A percentile compares a stretch with the other conserved stretches of the same genome.
Conservation (phyloP, 2,329 filamentous ascomycete genomes). For the Dactylellina haptotyla region DNA sequence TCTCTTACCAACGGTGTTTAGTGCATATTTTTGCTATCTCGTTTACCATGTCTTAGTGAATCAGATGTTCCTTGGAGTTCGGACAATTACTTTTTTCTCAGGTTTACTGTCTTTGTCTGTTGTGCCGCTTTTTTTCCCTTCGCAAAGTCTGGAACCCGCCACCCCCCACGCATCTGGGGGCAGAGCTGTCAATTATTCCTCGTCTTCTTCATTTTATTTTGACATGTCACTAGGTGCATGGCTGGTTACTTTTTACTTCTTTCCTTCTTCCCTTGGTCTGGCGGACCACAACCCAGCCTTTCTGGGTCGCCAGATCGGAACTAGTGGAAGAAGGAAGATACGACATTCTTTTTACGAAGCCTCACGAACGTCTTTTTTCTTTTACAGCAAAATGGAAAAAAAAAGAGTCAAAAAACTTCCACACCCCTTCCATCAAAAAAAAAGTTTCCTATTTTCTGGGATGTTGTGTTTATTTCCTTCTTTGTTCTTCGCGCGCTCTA, state of each 20-base stretch:
- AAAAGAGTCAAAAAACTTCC: slow-evolving; percentile 11
- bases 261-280: slow-evolving; percentile 27
- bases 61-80: slow-evolving; percentile 37
- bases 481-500: background rate
- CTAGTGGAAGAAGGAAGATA: slow-evolving; percentile 2
- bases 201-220: slow-evolving; percentile 12
- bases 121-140: too few relatives aligned
- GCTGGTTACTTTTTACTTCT: background rate
- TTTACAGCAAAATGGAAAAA: background rate
- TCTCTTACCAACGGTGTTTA: slow-evolving; percentile 8
- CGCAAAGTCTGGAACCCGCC: background rate
- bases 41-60: slow-evolving; percentile 10
- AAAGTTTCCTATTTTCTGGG: background rate
- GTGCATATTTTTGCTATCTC: slow-evolving; percentile 2
- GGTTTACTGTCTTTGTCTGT: background rate
- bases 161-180: background rate
- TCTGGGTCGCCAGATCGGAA: slow-evolving; percentile 31
- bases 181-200: background rate
- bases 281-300: slow-evolving; percentile 6
- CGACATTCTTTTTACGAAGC: slow-evolving; percentile 15
- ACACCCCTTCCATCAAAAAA: slow-evolving; percentile 4
- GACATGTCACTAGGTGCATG: slow-evolving; percentile 4
- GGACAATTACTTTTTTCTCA: slow-evolving; percentile 18
- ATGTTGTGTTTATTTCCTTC: background rate
- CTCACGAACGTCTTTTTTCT: background rate